These are phyloP conservation scores for Dactylorhiza incarnata DNA, from an alignment of 106 monocot species.

Conservation along the genomic window DNA sequence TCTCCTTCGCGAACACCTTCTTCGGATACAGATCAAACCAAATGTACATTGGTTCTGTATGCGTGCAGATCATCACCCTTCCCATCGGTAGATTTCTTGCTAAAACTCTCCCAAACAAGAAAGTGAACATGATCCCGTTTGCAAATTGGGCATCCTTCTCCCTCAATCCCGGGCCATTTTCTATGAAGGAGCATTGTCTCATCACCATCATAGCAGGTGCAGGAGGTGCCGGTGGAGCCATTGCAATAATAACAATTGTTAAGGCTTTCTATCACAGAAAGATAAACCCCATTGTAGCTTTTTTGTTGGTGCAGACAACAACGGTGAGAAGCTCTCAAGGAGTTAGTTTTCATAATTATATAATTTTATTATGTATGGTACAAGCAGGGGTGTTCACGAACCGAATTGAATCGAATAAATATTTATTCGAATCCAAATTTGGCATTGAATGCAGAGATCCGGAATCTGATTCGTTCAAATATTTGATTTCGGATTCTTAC, in stretches of 20 bases:
- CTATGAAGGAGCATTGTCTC: slow-evolving; percentile 41
- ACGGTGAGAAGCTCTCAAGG: slow-evolving; percentile 17
- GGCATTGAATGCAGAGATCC: no score
- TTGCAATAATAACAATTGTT: slow-evolving; percentile 29
- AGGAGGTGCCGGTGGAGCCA: slow-evolving; percentile 14
- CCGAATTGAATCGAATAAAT: background rate
- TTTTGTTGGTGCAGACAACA: slow-evolving; percentile 25
- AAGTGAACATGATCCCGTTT: slow-evolving; percentile 7
- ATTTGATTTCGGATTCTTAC: no score
- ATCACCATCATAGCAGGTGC: slow-evolving; percentile 39
- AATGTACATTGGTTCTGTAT: slow-evolving; percentile 7
- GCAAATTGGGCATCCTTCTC: slow-evolving; percentile 38
- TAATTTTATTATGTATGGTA: no score
- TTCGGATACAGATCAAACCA: no score
- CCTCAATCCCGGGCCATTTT: slow-evolving; percentile 44
- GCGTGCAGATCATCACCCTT: slow-evolving; percentile 13
- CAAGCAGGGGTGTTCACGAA: no score
- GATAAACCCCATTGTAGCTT: slow-evolving; percentile 20
- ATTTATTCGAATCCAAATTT: background rate
- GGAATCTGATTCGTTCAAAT: no score
- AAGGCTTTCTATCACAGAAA: slow-evolving; percentile 42
- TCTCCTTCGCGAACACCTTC: no score
- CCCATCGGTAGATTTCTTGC: slow-evolving; percentile 23
- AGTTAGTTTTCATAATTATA: background rate
- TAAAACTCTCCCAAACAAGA: slow-evolving; percentile 2